Evolutionary conservation across 352 stramenopile genomes (phyloP), one percentile per base, ranked within the genome.

Genomic region (Saprolegnia diclina): DNA sequence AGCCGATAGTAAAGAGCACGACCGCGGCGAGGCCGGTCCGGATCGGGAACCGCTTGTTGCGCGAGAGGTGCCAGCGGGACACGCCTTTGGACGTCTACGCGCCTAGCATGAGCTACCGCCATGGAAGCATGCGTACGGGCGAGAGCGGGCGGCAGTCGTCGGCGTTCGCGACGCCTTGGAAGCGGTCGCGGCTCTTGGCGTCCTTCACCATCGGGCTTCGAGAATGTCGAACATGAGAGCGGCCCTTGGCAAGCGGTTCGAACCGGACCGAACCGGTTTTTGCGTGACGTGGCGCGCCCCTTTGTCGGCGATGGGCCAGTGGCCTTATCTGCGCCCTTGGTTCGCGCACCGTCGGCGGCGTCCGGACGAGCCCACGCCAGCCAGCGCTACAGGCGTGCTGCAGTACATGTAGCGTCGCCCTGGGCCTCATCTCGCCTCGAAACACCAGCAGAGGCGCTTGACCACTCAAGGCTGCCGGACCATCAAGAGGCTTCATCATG

Each of bases 21-120:
- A 83, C 64, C 0, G 86, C 86, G 13, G 83, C 86, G 32, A 94
- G 63, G 13, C 81, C 86, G 52, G 86, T 94, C 67, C 86, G 83
- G 22, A 92, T 64, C 0, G 86, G 86, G 65, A 94, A 94, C 55
- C 45, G 54, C 29, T 67, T 19, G 14, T 59, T 64, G 26, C 65
- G 65, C 35, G 63, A 52, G 16, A 37, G 50, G 37, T 57, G 38
- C 63, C 63, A 69, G 53, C 63, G 63, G 4, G 63, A 69, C 5
- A 61, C 45, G 19, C 50, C 61, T 37, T 56, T 67, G 13, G 61
- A 67, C 38, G 61, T 67, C 61, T 67, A 37, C 32, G 11, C 22
- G 18, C 24, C 32, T 14, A 24, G 0, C 29, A 61, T 19, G 16
- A 18, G 19, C 24, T 2, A 56, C 18, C 0, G 52, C 22, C 22